Conservation (phyloP, 495 filamentous ascomycete species). For the Penicillium robsamsonii region DNA sequence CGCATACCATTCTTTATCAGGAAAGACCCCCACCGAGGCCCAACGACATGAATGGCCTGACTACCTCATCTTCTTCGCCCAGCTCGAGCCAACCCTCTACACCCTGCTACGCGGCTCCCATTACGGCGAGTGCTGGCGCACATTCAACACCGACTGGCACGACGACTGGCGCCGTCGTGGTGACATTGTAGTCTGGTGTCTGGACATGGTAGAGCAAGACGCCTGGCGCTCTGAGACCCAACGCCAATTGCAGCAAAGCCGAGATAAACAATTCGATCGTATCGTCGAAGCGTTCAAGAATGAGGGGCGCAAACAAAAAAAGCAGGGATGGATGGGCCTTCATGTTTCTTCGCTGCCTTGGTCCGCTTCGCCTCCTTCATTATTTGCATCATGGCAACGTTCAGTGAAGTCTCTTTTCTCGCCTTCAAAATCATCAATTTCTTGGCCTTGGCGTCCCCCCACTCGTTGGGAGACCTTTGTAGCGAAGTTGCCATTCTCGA, state of each 20-base stretch:
- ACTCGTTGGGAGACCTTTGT: slow-evolving; percentile 12
- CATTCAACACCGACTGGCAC: slow-evolving; percentile 78
- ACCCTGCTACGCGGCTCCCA: slow-evolving; percentile 50
- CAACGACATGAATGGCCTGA: slow-evolving; percentile 52
- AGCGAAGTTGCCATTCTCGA: slow-evolving; percentile 10
- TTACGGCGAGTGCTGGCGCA: slow-evolving; percentile 69
- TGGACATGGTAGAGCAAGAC: slow-evolving; percentile 38
- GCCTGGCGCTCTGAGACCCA: slow-evolving; percentile 30
- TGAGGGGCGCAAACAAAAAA: slow-evolving; percentile 19
- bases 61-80: slow-evolving; percentile 64
- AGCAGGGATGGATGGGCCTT: slow-evolving; percentile 22
- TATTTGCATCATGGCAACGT: slow-evolving; percentile 13
- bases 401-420: slow-evolving; percentile 14
- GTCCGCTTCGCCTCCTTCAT: slow-evolving; percentile 4
- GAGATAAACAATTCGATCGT: slow-evolving; percentile 39
- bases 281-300: slow-evolving; percentile 33
- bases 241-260: slow-evolving; percentile 23
- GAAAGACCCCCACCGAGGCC: slow-evolving; percentile 2
- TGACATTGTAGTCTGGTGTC: slow-evolving; percentile 83
- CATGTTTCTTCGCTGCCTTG: slow-evolving; percentile 6
- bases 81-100: slow-evolving; percentile 53
- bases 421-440: neutral
- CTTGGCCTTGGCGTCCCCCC: slow-evolving; percentile 30
- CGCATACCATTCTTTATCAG: neutral
- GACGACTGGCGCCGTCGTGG: slow-evolving; percentile 84